Evolutionary conservation across 208 protist species (phyloP).

Genomic region (Jaenimonas drosophilae): DNA sequence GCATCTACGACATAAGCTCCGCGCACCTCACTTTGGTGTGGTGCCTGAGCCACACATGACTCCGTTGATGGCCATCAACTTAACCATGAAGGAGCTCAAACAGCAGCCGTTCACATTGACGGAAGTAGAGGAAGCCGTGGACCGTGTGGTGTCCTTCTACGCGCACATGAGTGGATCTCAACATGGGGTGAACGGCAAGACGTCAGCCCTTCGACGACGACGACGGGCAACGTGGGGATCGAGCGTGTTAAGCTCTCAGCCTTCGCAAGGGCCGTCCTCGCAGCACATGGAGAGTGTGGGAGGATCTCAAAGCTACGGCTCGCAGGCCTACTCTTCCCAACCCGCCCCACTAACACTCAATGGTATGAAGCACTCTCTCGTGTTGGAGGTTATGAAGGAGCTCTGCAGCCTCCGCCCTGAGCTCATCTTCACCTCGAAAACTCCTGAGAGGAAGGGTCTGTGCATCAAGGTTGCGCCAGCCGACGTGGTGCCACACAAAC

Average conservation of each 20-base stretch:
- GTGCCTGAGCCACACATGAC: conserved; percentile 46
- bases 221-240: too few relatives aligned
- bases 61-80: conserved; percentile 39
- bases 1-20: conserved; percentile 7
- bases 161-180: conserved; percentile 14
- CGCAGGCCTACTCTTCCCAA: too few relatives aligned
- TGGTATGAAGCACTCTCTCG: conserved; percentile 32
- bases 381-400: conserved; percentile 31
- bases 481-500: conserved; percentile 25
- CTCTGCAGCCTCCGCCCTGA: conserved; percentile 23
- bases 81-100: conserved; percentile 32
- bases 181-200: conserved; percentile 1
- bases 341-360: too few relatives aligned
- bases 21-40: conserved; percentile 14
- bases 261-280: too few relatives aligned
- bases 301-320: too few relatives aligned
- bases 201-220: too few relatives aligned
- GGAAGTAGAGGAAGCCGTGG: conserved; percentile 21
- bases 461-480: conserved; percentile 19
- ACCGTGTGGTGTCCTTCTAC: conserved; percentile 13
- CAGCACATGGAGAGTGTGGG: too few relatives aligned
- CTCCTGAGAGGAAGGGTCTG: too few relatives aligned
- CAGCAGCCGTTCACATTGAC: conserved; percentile 8
- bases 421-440: too few relatives aligned
- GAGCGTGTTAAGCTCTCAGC: too few relatives aligned